Base-by-base conservation (phyloP, 805 yeast species). In the Sugiyamaella lignohabitans region DNA sequence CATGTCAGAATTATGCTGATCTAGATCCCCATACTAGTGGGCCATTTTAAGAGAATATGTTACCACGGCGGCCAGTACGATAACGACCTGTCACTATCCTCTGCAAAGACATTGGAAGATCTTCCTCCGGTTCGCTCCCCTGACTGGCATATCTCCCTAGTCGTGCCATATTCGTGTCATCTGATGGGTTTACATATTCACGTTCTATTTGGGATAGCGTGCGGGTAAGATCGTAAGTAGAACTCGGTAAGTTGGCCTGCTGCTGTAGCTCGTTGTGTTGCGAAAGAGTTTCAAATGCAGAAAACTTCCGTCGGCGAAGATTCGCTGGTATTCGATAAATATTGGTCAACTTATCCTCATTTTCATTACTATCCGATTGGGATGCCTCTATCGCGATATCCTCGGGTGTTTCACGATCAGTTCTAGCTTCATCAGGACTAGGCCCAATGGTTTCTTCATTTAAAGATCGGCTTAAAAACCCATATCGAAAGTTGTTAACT, bases 401-500 rank as follows among this genome's bases (percentile, higher is more conserved):
- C n/a, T n/a, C n/a, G 21, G 38, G 20, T n/a, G 38, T 35, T 27
- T 27, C 30, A 6, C 11, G 14, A 19, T 11, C 37, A 18, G 24
- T 22, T 8, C 5, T 14, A 10, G 17, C 18, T 24, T 40, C 43
- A 18, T 34, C 44, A 17, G 45, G 23, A n/a, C 18, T 21, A 4
- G n/a, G 11, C 14, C 16, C 40, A 18, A 6, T 27, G 8, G 23
- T 32, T 5, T 19, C 8, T 21, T 36, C 40, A 16, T 5, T 47
- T 5, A 73, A 54, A 0, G 78, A 71, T 14, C 79, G 66, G 39
- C 78, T 71, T 47, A 75, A 56, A 52, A 75, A 75, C 1, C 80
- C 78, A 52, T 72, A 73, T 53, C 71, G 72, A 55, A 75, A 75
- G 53, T 69, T 73, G 48, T 70, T 67, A 8, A 70, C 73, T 21